Evolutionary conservation across 768 basidiomycete genomes (phyloP).

Genomic region (Gymnopilus dilepis): DNA sequence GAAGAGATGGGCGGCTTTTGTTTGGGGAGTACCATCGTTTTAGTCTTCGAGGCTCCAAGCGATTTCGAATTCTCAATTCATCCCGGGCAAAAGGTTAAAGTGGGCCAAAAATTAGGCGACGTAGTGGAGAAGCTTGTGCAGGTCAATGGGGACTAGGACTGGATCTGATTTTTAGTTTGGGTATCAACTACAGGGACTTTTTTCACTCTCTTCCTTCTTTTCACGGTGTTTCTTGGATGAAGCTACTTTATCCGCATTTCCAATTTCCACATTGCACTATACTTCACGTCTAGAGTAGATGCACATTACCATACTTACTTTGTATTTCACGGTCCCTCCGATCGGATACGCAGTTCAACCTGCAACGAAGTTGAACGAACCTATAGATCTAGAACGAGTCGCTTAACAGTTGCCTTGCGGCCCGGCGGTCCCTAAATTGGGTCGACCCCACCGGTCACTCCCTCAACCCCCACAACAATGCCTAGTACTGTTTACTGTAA

Average conservation of each 20-base stretch:
- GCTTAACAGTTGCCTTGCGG: too few relatives aligned
- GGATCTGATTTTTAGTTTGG: background rate
- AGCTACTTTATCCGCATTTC: background rate
- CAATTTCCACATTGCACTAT: background rate
- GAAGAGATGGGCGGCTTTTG: constrained; percentile 99
- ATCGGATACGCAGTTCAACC: constrained; percentile 4
- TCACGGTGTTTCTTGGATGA: background rate
- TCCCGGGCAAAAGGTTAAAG: constrained; percentile 84
- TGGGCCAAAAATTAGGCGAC: constrained; percentile 84
- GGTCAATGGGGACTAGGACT: constrained; percentile 27
- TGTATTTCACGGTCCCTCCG: background rate
- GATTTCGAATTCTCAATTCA: constrained; percentile 79
- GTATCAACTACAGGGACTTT: background rate
- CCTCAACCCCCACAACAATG: too few relatives aligned
- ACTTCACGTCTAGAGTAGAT: background rate
- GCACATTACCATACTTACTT: background rate
- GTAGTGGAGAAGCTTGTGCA: constrained; percentile 34
- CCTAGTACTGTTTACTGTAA: too few relatives aligned
- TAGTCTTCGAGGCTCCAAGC: constrained; percentile 94
- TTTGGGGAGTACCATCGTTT: constrained; percentile 92
- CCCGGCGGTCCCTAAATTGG: too few relatives aligned
- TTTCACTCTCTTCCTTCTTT: background rate
- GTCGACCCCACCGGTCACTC: too few relatives aligned
- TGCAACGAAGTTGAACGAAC: too few relatives aligned
- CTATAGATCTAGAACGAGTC: too few relatives aligned